Percentiles rank a stretch among this genome's conserved stretches.
These are phyloP conservation scores for Komagataea norvegica DNA, from an alignment of 1,139 yeast species.

Conservation along the genomic window DNA sequence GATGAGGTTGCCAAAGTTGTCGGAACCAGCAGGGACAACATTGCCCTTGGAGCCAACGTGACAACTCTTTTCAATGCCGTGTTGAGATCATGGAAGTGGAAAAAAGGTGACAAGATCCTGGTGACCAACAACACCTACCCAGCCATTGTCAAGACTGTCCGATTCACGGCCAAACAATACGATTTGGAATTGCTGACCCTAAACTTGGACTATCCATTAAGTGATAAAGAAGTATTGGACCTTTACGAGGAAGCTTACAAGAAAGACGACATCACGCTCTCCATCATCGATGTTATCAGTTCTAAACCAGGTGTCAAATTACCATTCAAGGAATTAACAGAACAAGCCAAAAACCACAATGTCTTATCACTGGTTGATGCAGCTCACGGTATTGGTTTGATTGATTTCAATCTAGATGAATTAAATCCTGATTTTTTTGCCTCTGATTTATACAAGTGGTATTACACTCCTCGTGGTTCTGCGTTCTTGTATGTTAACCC, in stretches of 20 bases:
- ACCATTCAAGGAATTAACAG: conserved; percentile 49
- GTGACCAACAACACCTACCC: conserved; percentile 52
- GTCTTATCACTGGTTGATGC: conserved; percentile 63
- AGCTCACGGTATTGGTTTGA: conserved; percentile 63
- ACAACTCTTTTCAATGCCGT: conserved; percentile 59
- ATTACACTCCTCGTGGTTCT: conserved; percentile 52
- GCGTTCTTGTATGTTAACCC: conserved; percentile 58
- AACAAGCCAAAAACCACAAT: conserved; percentile 43
- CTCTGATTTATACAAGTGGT: conserved; percentile 70
- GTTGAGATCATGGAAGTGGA: conserved; percentile 49
- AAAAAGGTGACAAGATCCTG: conserved; percentile 51
- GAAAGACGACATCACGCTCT: conserved; percentile 31
- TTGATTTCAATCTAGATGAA: conserved; percentile 41
- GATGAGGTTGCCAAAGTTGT: conserved; percentile 9
- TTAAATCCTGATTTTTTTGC: conserved; percentile 58
- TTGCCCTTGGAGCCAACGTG: conserved; percentile 38
- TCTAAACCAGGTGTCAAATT: conserved; percentile 61
- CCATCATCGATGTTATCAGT: conserved; percentile 56
- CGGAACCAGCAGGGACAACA: conserved; percentile 7
- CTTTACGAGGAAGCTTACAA: conserved; percentile 35
- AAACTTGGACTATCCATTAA: conserved; percentile 44
- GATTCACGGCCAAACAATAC: conserved; percentile 38
- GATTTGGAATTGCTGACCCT: conserved; percentile 46
- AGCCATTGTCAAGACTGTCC: conserved; percentile 51
- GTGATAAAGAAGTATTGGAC: conserved; percentile 42